Evolutionary conservation across 768 basidiomycete species (phyloP), one percentile per base, ranked within the genome.

Genomic region (Mycena olivaceomarginata): DNA sequence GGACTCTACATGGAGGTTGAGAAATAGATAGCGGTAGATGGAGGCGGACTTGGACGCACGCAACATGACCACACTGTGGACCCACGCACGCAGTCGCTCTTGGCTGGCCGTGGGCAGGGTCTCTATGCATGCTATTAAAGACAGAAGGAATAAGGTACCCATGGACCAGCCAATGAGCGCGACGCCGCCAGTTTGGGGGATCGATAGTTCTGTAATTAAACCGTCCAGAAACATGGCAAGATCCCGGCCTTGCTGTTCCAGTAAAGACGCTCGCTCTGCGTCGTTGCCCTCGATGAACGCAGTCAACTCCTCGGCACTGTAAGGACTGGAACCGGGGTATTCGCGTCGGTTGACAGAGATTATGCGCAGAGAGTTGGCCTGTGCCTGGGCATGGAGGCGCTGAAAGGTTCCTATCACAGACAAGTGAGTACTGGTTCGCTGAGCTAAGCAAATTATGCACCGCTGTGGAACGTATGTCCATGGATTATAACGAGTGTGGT

Each of bases 341-440:
- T 83, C 81, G 9, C 86, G 83, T n/a, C 86, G 83, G 63, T 86
- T 86, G n/a, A 86, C 65, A 20, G 76, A 73, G 39, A 87, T 82
- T 8, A 84, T 53, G 15, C 86, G 83, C 22, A 84, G 67, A 13
- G 72, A 75, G 46, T 74, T 71, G 13, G 81, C 68, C 20, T 39
- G 2, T 0, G 83, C 84, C 8, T 78, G 41, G 2, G 77, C 70
- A 22, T 74, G 64, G 45, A 85, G 79, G 51, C 79, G 80, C 65
- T 74, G 76, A 56, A 85, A 85, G 15, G 80, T 77, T 2, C 82
- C 84, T 85, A 67, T 57, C 41, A 31, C 20, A 57, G 15, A 57
- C 51, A n/a, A 76, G 43, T 48, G 31, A 25, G 25, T 46, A 16
- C 20, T 20, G 22, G 4, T 41, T 20, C n/a, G 13, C 53, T 13